Evolutionary conservation across 345 rosid genomes (phyloP), one percentile per base, ranked within the genome.

Genomic region (Nasturtium officinale): DNA sequence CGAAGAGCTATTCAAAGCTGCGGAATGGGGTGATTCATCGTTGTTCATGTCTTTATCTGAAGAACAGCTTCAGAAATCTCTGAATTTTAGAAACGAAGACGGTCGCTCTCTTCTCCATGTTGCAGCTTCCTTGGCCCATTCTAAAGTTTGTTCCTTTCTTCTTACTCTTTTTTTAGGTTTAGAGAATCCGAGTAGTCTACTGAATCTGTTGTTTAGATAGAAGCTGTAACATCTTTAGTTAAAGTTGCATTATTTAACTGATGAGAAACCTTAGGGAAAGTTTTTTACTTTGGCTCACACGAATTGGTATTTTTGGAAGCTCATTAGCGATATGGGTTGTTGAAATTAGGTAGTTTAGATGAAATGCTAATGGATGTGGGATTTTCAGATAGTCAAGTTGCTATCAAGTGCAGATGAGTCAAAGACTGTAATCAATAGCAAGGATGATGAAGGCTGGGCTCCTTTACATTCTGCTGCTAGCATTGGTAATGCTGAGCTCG

Each of bases 381-480:
- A 32, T 57, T 4, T 74, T 67, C 76, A 94, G 97, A 83, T 85
- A 46, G 85, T 87, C 29, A 81, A 82, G 78, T 35, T 85, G 73
- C 68, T 90, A n/a, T 77, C 83, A 12, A 82, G 61, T 63, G 77
- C 55, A 46, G 96, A 89, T 71, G 83, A 74, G 16, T 77, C 86
- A 10, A 68, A 59, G n/a, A 76, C 65, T 35, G 80, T 85, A 9
- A 77, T 89, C 18, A 87, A 88, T 70, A 61, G 82, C 35, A 79
- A 69, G 38, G 97, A 94, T 77, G 98, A 94, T 61, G 98, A 94
- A 87, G 97, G 98, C 0, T 94, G 96, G 98, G 89, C 89, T 9
- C 91, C 97, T 15, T 60, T 94, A 58, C 98, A 90, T 79, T 94
- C 97, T 0, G 95, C 88, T 9, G 74, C 96, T 10, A 94, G 98